These are phyloP conservation scores for Mucor velutinosus DNA, from an alignment of 371 early-diverging fungal species.

Conservation along the genomic window DNA sequence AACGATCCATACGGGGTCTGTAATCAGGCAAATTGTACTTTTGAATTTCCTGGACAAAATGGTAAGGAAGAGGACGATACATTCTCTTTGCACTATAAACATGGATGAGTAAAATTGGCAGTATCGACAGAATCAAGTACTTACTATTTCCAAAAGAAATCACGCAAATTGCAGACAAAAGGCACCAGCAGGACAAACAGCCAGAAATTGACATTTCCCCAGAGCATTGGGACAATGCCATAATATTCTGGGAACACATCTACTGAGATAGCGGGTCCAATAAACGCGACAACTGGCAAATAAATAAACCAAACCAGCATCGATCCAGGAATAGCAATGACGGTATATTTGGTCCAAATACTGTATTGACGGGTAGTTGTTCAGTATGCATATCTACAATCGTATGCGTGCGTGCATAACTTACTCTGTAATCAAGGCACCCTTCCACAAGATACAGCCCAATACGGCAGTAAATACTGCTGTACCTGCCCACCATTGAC, in stretches of 20 bases:
- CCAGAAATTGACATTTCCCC: conserved; percentile 86
- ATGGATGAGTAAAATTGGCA: background rate
- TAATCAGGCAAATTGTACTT: conserved; percentile 98
- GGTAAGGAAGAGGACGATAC: conserved; percentile 82
- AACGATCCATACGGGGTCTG: conserved; percentile 95
- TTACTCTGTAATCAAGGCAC: conserved; percentile 81
- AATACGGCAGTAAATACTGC: conserved; percentile 81
- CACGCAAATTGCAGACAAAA: conserved; percentile 79
- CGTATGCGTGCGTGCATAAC: conserved; percentile 16
- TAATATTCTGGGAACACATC: conserved; percentile 71
- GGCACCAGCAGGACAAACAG: conserved; percentile 82
- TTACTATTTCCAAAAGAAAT: conserved; percentile 93
- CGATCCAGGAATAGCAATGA: conserved; percentile 83
- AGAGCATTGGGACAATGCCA: conserved; percentile 78
- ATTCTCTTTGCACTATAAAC: conserved; percentile 71
- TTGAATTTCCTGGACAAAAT: conserved; percentile 97
- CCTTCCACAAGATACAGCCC: conserved; percentile 81
- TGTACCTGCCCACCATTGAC: conserved; percentile 82
- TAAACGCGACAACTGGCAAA: conserved; percentile 81
- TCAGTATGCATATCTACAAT: background rate
- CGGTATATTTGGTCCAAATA: conserved; percentile 86
- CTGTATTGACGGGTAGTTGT: conserved; percentile 24
- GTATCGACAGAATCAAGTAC: conserved; percentile 21
- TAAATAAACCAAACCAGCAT: conserved; percentile 86
- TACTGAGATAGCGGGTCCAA: conserved; percentile 81